These are phyloP conservation scores for Sorghum bicolor DNA, from an alignment of 176 grass and related monocot genomes.

Conservation along the genomic window DNA sequence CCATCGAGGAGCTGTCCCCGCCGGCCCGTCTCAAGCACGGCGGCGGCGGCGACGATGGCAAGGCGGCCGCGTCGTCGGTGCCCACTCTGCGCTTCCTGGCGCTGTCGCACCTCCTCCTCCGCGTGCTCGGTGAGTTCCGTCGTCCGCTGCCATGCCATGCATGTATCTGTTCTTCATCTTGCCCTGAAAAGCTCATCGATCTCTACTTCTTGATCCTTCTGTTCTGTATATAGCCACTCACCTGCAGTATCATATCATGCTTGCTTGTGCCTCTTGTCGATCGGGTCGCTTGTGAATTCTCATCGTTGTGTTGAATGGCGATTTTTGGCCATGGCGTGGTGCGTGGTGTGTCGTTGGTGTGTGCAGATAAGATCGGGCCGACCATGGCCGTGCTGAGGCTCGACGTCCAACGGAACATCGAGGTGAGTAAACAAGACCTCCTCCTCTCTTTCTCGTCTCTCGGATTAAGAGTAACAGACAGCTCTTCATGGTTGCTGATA, in stretches of 20 bases:
- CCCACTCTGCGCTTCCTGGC: slow-evolving; percentile 62
- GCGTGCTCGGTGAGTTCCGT: slow-evolving; percentile 45
- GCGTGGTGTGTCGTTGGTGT: not conserved
- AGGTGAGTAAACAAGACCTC: slow-evolving; percentile 39
- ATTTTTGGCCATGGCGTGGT: not conserved
- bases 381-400: slow-evolving; percentile 86
- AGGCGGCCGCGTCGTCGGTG: slow-evolving; percentile 4
- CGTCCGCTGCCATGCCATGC: not conserved
- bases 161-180: not conserved
- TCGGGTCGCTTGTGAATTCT: no score
- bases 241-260: no score
- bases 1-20: slow-evolving; percentile 69
- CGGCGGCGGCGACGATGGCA: not conserved
- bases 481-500: not conserved
- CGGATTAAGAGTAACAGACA: not conserved
- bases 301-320: no score
- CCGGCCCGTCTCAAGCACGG: not conserved
- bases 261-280: no score
- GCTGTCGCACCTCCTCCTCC: slow-evolving; percentile 59
- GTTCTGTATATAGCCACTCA: no score
- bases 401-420: slow-evolving; percentile 84
- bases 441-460: not conserved
- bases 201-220: no score
- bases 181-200: no score
- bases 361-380: slow-evolving; percentile 93